Conservation (phyloP, 2,329 filamentous ascomycete genomes). For the Claviceps purpurea region DNA sequence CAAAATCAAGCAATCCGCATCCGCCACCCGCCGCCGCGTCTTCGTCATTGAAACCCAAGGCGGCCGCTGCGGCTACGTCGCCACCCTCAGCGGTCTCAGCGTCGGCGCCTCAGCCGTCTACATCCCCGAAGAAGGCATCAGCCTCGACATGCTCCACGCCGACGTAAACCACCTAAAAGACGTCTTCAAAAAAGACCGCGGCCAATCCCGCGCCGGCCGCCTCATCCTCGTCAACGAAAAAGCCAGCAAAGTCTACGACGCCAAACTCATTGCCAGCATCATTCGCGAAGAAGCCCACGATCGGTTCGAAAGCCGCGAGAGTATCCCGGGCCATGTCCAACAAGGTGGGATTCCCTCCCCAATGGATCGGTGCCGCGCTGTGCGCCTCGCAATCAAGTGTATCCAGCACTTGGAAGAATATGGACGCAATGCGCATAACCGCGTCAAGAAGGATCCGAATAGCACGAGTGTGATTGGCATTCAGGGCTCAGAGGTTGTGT, state of each 20-base stretch:
- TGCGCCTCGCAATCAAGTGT: constrained; percentile 85
- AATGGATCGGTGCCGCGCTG: constrained; percentile 90
- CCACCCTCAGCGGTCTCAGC: constrained; percentile 78
- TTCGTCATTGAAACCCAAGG: constrained; percentile 98
- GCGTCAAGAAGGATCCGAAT: constrained; percentile 60
- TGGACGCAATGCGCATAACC: constrained; percentile 48
- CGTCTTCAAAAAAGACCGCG: constrained; percentile 72
- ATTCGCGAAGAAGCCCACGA: constrained; percentile 88
- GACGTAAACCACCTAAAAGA: constrained; percentile 84
- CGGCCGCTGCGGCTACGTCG: constrained; percentile 85
- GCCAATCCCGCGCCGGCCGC: constrained; percentile 80
- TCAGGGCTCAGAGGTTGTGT: constrained; percentile 78
- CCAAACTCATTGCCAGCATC: constrained; percentile 87
- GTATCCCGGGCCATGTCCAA: constrained; percentile 87
- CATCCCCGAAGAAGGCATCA: constrained; percentile 92
- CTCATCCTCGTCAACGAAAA: constrained; percentile 96
- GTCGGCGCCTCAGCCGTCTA: constrained; percentile 90
- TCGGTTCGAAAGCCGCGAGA: constrained; percentile 83
- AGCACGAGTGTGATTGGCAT: constrained; percentile 82
- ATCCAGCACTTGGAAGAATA: constrained; percentile 81
- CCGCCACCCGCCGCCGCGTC: constrained; percentile 79
- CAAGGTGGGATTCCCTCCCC: constrained; percentile 85
- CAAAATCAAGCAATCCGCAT: constrained; percentile 93
- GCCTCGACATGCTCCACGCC: constrained; percentile 78
- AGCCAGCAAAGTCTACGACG: constrained; percentile 78